Conservation (phyloP, 2,329 filamentous ascomycete species). For the Aspergillus neotritici region DNA sequence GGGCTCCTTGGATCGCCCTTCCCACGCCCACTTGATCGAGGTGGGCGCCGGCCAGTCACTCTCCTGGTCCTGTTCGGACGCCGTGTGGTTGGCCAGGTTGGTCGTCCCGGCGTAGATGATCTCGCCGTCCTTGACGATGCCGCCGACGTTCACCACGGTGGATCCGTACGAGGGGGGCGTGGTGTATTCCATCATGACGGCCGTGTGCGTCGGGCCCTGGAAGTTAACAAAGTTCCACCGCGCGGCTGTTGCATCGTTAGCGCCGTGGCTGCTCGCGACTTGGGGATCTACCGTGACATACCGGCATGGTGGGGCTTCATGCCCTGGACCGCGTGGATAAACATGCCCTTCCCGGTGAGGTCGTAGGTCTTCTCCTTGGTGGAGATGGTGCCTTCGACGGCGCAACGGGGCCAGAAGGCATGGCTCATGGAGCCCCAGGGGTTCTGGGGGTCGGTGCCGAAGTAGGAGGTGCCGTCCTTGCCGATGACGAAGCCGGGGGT, state of each 20-base stretch:
- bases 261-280: background rate
- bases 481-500: conserved; percentile 81
- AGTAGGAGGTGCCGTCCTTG: conserved; percentile 75
- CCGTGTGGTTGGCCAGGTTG: conserved; percentile 63
- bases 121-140: conserved; percentile 73
- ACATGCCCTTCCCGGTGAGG: conserved; percentile 72
- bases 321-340: conserved; percentile 82
- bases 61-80: conserved; percentile 64
- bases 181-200: conserved; percentile 90
- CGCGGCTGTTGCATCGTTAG: conserved; percentile 49
- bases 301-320: conserved; percentile 98
- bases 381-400: conserved; percentile 73
- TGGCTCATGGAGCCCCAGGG: conserved; percentile 94
- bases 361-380: conserved; percentile 76
- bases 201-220: conserved; percentile 79
- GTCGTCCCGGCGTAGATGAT: conserved; percentile 66
- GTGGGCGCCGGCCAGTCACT: conserved; percentile 88
- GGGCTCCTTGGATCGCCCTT: conserved; percentile 69
- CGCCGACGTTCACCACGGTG: conserved; percentile 76
- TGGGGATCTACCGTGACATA: conserved; percentile 24
- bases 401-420: conserved; percentile 87
- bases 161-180: conserved; percentile 89
- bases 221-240: conserved; percentile 93
- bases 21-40: conserved; percentile 69
- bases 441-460: conserved; percentile 74